Base-by-base conservation (phyloP, 2,329 filamentous ascomycete species). In the Penicillium janthinellum region DNA sequence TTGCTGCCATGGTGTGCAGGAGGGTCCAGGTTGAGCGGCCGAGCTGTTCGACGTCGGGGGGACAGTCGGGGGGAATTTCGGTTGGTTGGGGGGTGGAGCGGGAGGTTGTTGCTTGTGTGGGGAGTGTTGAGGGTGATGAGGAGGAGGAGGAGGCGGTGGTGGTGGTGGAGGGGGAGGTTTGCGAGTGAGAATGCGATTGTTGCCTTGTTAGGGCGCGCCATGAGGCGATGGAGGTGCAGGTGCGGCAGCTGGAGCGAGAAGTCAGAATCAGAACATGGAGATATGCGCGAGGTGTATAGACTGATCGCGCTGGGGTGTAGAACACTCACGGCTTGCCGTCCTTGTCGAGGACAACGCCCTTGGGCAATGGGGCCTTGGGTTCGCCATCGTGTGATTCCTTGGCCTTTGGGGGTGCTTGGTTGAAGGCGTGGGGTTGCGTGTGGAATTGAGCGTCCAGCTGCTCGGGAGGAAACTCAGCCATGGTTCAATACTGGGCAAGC, bases 11-110 rank as follows among this genome's bases (percentile, higher is more conserved):
- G 8, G 90, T 89, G 81, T 99, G 95, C 1, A 99, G 86, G 20
- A 99, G 84, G 0, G 92, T 97, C 95, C 95, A 99, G 12, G 92
- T 91, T 61, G 88, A 88, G 63, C 92, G 90, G 51, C 95, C 95
- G 4, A 99, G 87, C 15, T 83, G 79, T 73, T 96, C 92, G 64
- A 97, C 91, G 73, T 98, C 93, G 1, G 95, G 90, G 0, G 95
- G 95, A 73, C 94, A 98, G 76, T 96, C 90, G 58, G 81, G 63
- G 7, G 83, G 81, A 14, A 79, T 63, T 37, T 67, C 53, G 59
- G 60, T 56, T 14, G 63, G 59, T 38, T 74, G 64, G n/a, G 74
- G 65, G 22, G 70, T 72, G 54, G 75, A 65, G 28, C 76, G 60
- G 49, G 75, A 63, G 51, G 75, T 66, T n/a, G 71, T 61, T 14